These are phyloP conservation scores for Cenchrus fungigraminus DNA, from an alignment of 176 grass and related monocot genomes.

Conservation along the genomic window DNA sequence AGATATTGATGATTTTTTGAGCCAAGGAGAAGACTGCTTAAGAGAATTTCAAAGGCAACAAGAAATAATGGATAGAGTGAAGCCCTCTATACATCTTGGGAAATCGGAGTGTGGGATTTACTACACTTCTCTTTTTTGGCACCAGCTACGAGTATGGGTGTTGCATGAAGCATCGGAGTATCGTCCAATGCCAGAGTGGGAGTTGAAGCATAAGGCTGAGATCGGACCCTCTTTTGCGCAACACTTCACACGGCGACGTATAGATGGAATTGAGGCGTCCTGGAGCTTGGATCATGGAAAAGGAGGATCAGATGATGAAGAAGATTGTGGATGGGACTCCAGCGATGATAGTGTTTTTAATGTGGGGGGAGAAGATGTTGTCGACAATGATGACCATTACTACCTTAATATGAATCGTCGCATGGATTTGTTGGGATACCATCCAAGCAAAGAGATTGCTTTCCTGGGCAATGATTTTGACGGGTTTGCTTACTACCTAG, in stretches of 20 bases:
- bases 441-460: conserved; percentile 22
- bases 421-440: conserved; percentile 2
- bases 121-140: background rate
- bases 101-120: conserved; percentile 12
- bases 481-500: conserved; percentile 20
- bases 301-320: background rate
- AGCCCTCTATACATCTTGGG: background rate
- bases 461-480: background rate
- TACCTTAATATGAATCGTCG: background rate
- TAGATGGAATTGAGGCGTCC: background rate
- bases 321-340: conserved; percentile 3
- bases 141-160: background rate
- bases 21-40: background rate
- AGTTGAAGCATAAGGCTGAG: conserved; percentile 15
- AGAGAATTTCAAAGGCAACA: background rate
- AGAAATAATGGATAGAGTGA: background rate
- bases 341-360: background rate
- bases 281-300: background rate
- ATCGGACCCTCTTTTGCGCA: background rate
- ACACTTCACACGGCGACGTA: background rate
- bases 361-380: background rate
- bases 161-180: background rate
- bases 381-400: background rate
- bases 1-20: background rate
- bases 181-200: background rate